Evolutionary conservation across 2,329 filamentous ascomycete species (phyloP).

Genomic region (Colletotrichum paranaense): DNA sequence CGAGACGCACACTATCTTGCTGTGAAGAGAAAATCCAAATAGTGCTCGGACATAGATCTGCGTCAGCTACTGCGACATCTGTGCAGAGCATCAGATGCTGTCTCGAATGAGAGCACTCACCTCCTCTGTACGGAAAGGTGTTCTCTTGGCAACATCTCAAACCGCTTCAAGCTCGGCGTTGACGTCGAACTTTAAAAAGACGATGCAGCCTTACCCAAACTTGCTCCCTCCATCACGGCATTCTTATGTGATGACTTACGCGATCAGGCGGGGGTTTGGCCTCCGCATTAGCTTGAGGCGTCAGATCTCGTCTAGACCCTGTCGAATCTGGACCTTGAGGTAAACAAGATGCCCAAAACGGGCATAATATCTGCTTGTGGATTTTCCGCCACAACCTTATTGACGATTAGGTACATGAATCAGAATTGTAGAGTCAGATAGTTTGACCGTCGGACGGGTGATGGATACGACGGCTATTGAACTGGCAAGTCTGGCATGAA

Average conservation of each 20-base stretch:
- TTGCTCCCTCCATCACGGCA: background rate
- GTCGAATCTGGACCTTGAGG: background rate
- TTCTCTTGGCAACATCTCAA: background rate
- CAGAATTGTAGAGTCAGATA: background rate
- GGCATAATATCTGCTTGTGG: background rate
- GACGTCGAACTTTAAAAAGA: conserved; percentile 8
- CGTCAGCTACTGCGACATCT: background rate
- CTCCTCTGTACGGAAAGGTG: background rate
- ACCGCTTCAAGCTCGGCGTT: background rate
- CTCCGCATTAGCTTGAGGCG: background rate
- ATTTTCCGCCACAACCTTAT: too few species aligned
- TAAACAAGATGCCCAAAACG: background rate
- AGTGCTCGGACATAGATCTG: conserved; percentile 3
- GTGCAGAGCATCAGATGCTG: background rate
- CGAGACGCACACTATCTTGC: background rate
- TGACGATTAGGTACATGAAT: background rate
- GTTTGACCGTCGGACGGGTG: background rate
- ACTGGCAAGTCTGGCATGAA: background rate
- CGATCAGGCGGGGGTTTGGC: background rate
- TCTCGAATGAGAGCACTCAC: background rate
- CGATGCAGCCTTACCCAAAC: background rate
- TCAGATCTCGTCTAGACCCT: background rate
- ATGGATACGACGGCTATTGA: background rate
- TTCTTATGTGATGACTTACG: background rate
- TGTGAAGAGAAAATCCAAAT: background rate